Percentiles rank a stretch among this genome's conserved stretches.
Evolutionary conservation across 2,329 filamentous ascomycete species (phyloP).

Genomic region (Periconia digitata): DNA sequence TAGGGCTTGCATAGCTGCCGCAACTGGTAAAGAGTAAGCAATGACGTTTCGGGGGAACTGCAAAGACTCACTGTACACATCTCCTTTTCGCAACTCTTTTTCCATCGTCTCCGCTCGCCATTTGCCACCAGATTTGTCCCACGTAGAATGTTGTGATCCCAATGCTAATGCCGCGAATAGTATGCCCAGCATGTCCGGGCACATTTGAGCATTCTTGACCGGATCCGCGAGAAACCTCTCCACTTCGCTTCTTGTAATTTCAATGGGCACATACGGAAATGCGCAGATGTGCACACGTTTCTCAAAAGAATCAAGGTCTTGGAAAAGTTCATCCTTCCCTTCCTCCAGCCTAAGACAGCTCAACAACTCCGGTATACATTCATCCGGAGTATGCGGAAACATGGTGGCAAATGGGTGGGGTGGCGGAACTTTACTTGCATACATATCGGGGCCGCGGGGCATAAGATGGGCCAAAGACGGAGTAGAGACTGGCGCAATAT

Average conservation of each 20-base stretch:
- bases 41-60: background rate
- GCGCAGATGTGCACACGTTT: slow-evolving; percentile 47
- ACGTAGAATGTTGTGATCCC: slow-evolving; percentile 50
- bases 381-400: slow-evolving; percentile 39
- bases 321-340: slow-evolving; percentile 40
- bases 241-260: slow-evolving; percentile 48
- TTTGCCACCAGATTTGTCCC: slow-evolving; percentile 43
- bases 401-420: slow-evolving; percentile 51
- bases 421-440: slow-evolving; percentile 36
- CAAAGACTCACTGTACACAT: slow-evolving; percentile 49
- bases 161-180: slow-evolving; percentile 52
- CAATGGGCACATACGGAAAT: slow-evolving; percentile 49
- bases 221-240: slow-evolving; percentile 48
- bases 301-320: slow-evolving; percentile 47
- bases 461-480: slow-evolving; percentile 49
- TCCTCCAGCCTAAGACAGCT: slow-evolving; percentile 37
- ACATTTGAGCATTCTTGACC: slow-evolving; percentile 46
- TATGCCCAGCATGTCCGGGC: slow-evolving; percentile 52
- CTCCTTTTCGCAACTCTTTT: slow-evolving; percentile 39
- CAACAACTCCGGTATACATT: slow-evolving; percentile 39
- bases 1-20: slow-evolving; percentile 54
- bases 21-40: slow-evolving; percentile 36
- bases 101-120: slow-evolving; percentile 44
- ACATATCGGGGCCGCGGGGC: slow-evolving; percentile 48
- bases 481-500: slow-evolving; percentile 30